phyloP scores from a whole-genome alignment of 768 basidiomycete genomes.

The Boletellus emodensis region DNA sequence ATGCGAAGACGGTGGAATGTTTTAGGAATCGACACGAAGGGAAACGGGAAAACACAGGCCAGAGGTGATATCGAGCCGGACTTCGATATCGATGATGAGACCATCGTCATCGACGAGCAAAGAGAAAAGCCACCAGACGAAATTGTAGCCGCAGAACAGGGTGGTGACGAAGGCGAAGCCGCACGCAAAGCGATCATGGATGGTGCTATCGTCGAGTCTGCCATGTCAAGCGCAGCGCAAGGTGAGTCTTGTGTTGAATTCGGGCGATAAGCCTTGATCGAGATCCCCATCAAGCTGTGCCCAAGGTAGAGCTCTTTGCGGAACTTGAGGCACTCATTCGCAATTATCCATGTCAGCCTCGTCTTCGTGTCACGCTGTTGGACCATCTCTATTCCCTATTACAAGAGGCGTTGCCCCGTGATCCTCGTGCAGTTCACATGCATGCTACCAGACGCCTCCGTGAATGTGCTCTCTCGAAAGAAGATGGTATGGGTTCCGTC shows the following conservation, averaged over 20 bases:
- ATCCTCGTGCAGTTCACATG: constrained; percentile 37
- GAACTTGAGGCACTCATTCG: constrained; percentile 41
- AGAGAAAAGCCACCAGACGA: constrained; percentile 23
- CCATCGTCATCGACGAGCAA: constrained; percentile 20
- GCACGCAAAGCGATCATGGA: constrained; percentile 68
- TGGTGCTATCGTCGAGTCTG: constrained; percentile 75
- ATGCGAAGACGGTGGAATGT: constrained; percentile 76
- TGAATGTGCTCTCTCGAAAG: constrained; percentile 27
- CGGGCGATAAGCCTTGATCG: constrained; percentile 9
- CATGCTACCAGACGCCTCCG: constrained; percentile 36
- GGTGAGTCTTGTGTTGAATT: constrained; percentile 40
- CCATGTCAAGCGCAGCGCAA: constrained; percentile 70
- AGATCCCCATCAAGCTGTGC: constrained; percentile 32
- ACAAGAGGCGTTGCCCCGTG: constrained; percentile 32
- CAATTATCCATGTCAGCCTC: constrained; percentile 39
- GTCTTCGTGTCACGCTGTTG: constrained; percentile 39
- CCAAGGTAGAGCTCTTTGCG: constrained; percentile 39
- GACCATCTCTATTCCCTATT: constrained; percentile 44
- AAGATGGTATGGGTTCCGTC: constrained; percentile 2
- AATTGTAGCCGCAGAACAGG: constrained; percentile 32
- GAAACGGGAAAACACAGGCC: constrained; percentile 11
- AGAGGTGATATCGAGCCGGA: constrained; percentile 24
- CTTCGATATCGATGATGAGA: constrained; percentile 17
- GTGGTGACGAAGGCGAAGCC: constrained; percentile 45
- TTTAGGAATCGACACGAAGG: constrained; percentile 52